phyloP scores from a whole-genome alignment of 1,284 basidiomycete genomes.

The Ceratorhiza oryzae-sativae region DNA sequence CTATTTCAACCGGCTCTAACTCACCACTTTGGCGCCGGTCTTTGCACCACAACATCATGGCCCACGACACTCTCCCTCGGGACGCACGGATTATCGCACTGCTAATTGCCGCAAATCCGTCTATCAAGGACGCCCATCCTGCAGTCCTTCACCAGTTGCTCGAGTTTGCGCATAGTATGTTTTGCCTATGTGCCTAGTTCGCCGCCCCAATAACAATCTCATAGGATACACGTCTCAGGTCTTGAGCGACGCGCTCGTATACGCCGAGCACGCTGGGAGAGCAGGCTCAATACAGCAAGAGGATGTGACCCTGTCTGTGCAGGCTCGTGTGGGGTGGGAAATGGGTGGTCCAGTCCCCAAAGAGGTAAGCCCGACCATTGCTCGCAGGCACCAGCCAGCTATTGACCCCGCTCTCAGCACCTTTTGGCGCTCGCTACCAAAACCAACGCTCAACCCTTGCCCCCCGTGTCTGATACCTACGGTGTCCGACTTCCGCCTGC shows the following conservation, averaged over 20 bases:
- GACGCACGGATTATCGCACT: conserved; percentile 93
- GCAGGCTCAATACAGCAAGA: conserved; percentile 85
- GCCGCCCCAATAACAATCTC: not conserved
- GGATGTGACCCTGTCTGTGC: conserved; percentile 90
- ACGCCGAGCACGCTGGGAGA: conserved; percentile 90
- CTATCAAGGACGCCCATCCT: conserved; percentile 91
- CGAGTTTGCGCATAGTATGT: conserved; percentile 87
- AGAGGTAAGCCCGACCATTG: conserved; percentile 68
- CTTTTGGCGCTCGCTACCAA: conserved; percentile 87
- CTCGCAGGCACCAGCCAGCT: not conserved
- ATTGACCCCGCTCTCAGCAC: conserved; percentile 62
- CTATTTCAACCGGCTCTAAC: not conserved
- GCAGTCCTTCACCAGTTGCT: conserved; percentile 93
- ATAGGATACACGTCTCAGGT: conserved; percentile 87
- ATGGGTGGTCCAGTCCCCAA: conserved; percentile 93
- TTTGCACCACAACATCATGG: conserved; percentile 26
- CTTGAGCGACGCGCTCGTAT: conserved; percentile 87
- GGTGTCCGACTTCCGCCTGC: conserved; percentile 87
- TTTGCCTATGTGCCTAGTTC: not conserved
- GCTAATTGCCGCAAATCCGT: conserved; percentile 90
- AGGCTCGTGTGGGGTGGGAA: conserved; percentile 93
- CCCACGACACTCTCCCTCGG: conserved; percentile 73
- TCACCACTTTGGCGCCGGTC: conserved; percentile 21
- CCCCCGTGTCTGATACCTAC: conserved; percentile 93
- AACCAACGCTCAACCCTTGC: conserved; percentile 88